These are phyloP conservation scores for Penicillium egyptiacum DNA, from an alignment of 495 filamentous ascomycete genomes.

Conservation along the genomic window DNA sequence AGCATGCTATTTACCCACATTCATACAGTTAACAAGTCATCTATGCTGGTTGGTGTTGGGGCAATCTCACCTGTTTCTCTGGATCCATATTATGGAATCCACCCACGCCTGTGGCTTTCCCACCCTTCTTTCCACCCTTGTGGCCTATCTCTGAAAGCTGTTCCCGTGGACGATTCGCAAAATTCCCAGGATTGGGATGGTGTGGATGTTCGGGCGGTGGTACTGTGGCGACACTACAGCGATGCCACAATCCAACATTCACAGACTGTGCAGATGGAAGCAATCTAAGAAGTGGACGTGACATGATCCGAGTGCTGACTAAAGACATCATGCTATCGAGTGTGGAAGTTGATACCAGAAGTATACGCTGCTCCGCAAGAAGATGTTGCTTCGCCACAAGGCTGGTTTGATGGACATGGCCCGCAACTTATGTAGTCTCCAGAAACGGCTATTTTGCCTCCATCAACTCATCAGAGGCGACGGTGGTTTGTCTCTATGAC, in stretches of 20 bases:
- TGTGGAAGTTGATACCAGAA: neutral
- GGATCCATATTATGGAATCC: constrained; percentile 40
- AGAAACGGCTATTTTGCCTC: neutral
- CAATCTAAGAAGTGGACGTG: constrained; percentile 9
- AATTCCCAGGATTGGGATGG: constrained; percentile 60
- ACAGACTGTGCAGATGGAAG: constrained; percentile 4
- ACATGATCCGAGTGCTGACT: neutral
- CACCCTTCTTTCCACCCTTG: constrained; percentile 46
- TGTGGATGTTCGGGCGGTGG: constrained; percentile 14
- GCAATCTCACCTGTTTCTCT: constrained; percentile 45
- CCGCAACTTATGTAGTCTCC: constrained; percentile 1
- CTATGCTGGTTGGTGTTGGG: neutral
- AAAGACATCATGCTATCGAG: neutral
- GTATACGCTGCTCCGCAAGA: neutral
- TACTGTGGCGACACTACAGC: constrained; percentile 17
- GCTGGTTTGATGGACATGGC: neutral
- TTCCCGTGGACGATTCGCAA: constrained; percentile 30
- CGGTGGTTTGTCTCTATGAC: neutral
- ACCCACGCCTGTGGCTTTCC: constrained; percentile 22
- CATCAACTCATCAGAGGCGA: constrained; percentile 5
- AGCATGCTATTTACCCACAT: constrained; percentile 29
- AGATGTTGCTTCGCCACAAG: neutral
- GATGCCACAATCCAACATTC: constrained; percentile 6
- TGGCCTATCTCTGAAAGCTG: constrained; percentile 10
- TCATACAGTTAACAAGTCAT: neutral